Evolutionary conservation across 2,329 filamentous ascomycete genomes (phyloP), one percentile per base, ranked within the genome.

Genomic region (Fragosphaeria purpurea): DNA sequence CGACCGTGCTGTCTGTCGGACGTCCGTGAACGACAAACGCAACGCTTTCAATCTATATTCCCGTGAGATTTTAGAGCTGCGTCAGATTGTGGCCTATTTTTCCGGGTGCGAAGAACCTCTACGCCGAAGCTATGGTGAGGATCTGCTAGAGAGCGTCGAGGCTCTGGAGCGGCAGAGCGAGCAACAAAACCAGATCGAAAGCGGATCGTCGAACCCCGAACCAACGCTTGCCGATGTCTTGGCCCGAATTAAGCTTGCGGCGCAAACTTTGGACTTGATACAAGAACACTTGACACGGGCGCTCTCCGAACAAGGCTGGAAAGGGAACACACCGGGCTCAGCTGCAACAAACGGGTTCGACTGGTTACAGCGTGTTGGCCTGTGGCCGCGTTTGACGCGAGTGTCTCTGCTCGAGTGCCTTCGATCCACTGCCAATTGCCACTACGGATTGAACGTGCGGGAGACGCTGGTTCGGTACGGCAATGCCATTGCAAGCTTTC

Each of bases 391-490:
- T 2, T 53, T 72, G 3, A 74, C 70, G 0, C 63, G 62, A 0
- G 50, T 68, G 0, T 62, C 70, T 0, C 53, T 80, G 0, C 67
- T 82, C 0, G 67, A 73, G 42, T 71, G 74, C 38, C 60, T 82
- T 0, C 65, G 72, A 6, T 68, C 66, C 0, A 65, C 58, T 0
- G 53, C 48, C 0, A 53, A 53, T 1, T 33, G 43, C 0, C 9
- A 8, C 0, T 70, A 74, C 10, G 65, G 68, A 0, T 9, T 43
- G 0, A 59, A 60, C 0, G 66, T 71, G 59, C 69, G 69, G 35
- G 57, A 69, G 9, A 58, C 51, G 0, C 51, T 82, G 1, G 58
- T 79, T 0, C 39, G 59, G 0, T 72, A 73, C 12, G 78, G 69
- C 0, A 5, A 74, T 0, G 58, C 65, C 0, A 58, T 79, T 6